These are phyloP conservation scores for Earliella scabrosa DNA, from an alignment of 1,284 basidiomycete genomes.

Conservation along the genomic window DNA sequence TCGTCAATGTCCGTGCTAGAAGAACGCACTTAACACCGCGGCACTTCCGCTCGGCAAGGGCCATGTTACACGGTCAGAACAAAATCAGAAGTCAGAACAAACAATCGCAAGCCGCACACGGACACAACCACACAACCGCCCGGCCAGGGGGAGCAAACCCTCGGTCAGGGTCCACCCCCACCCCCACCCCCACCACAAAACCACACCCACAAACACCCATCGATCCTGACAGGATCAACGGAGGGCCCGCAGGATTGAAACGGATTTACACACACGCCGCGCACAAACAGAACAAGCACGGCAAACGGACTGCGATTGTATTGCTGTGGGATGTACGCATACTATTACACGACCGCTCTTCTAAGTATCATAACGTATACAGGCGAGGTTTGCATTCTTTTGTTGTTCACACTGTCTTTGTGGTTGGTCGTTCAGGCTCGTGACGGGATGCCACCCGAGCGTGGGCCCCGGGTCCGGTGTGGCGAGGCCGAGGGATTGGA, in stretches of 20 bases:
- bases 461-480: not conserved
- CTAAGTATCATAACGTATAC: slow-evolving; percentile 31
- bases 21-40: not conserved
- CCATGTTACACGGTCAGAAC: too few relatives aligned
- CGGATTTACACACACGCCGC: not conserved
- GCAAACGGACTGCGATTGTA: slow-evolving; percentile 7
- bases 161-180: too few relatives aligned
- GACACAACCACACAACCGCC: too few relatives aligned
- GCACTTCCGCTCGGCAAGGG: too few relatives aligned
- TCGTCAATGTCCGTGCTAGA: not conserved
- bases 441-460: not conserved
- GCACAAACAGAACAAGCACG: not conserved
- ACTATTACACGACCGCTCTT: slow-evolving; percentile 36
- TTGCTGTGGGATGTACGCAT: slow-evolving; percentile 35
- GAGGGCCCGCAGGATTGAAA: too few relatives aligned
- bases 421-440: not conserved
- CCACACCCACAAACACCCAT: too few relatives aligned
- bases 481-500: too few relatives aligned
- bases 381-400: slow-evolving; percentile 13
- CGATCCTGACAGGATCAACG: not conserved
- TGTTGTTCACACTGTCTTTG: slow-evolving; percentile 1
- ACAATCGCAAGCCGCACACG: too few relatives aligned
- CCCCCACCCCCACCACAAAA: not conserved
- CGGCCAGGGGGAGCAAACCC: too few relatives aligned
- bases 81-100: too few relatives aligned